phyloP scores from a whole-genome alignment of 2,329 filamentous ascomycete genomes.

The Verticillium dahliae region DNA sequence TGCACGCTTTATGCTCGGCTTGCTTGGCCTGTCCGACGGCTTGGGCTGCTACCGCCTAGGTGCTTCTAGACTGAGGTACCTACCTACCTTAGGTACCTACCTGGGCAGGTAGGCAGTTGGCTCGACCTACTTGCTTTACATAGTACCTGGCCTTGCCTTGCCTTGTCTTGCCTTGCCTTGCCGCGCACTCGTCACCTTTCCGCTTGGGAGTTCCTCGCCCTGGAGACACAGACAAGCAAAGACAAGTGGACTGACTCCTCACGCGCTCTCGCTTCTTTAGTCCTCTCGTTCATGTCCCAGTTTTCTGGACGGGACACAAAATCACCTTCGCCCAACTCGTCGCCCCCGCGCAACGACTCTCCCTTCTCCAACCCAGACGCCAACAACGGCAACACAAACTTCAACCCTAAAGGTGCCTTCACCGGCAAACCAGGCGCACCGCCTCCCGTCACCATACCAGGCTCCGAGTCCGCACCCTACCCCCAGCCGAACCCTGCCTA shows the following conservation, averaged over 20 bases:
- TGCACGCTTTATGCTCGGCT: neutral
- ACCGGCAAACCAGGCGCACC: constrained; percentile 2
- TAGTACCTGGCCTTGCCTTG: no score
- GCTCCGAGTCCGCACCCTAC: neutral
- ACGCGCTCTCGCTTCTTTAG: constrained; percentile 34
- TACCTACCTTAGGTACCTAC: neutral
- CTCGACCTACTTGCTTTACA: no score
- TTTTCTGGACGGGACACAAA: constrained; percentile 49
- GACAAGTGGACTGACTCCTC: neutral
- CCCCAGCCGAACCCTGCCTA: constrained; percentile 21
- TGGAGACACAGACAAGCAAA: neutral
- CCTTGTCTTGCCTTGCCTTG: no score
- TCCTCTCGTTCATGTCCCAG: constrained; percentile 83
- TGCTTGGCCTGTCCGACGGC: neutral
- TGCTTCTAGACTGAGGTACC: neutral
- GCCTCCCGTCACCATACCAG: constrained; percentile 1
- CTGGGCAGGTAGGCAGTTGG: neutral
- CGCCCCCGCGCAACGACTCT: constrained; percentile 29
- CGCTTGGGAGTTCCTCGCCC: no score
- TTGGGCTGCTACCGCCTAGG: neutral
- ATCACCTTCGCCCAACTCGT: constrained; percentile 35
- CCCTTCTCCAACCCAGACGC: constrained; percentile 14
- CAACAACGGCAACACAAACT: constrained; percentile 1
- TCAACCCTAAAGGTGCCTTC: neutral
- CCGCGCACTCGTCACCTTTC: no score